Evolutionary conservation across 208 protist genomes (phyloP).

Genomic region (Leishmania mexicana): DNA sequence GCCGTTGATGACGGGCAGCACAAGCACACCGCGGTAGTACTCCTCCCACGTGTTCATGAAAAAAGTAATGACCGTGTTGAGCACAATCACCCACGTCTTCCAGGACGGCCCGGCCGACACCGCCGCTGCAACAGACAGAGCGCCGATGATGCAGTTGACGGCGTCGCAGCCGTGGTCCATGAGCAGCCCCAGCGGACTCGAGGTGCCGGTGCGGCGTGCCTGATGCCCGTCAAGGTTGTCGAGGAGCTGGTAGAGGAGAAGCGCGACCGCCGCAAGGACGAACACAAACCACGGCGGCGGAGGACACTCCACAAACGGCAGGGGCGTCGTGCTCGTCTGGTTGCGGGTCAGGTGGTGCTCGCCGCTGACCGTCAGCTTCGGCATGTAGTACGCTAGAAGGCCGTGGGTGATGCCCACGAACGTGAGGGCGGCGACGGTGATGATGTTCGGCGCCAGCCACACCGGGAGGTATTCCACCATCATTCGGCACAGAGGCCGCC

Average conservation of each 20-base stretch:
- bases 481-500: conserved; percentile 50
- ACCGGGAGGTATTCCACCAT: conserved; percentile 60
- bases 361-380: conserved; percentile 53
- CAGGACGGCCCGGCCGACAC: conserved; percentile 63
- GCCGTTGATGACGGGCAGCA: conserved; percentile 90
- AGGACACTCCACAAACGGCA: conserved; percentile 35
- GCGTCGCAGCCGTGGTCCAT: conserved; percentile 95
- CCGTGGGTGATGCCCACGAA: conserved; percentile 64
- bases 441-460: conserved; percentile 86
- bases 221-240: conserved; percentile 96
- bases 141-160: conserved; percentile 75
- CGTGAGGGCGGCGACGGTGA: conserved; percentile 91
- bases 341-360: conserved; percentile 22
- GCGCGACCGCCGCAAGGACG: conserved; percentile 44
- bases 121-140: conserved; percentile 50
- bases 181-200: conserved; percentile 94
- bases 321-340: conserved; percentile 4
- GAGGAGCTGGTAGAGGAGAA: conserved; percentile 89
- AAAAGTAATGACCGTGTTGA: conserved; percentile 64
- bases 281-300: conserved; percentile 76
- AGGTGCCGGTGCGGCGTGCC: conserved; percentile 86
- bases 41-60: conserved; percentile 91
- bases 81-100: conserved; percentile 66
- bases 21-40: conserved; percentile 85
- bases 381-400: conserved; percentile 72